Evolutionary conservation across 257 asterid species (phyloP).

Genomic region (Nicotiana noctiflora): DNA sequence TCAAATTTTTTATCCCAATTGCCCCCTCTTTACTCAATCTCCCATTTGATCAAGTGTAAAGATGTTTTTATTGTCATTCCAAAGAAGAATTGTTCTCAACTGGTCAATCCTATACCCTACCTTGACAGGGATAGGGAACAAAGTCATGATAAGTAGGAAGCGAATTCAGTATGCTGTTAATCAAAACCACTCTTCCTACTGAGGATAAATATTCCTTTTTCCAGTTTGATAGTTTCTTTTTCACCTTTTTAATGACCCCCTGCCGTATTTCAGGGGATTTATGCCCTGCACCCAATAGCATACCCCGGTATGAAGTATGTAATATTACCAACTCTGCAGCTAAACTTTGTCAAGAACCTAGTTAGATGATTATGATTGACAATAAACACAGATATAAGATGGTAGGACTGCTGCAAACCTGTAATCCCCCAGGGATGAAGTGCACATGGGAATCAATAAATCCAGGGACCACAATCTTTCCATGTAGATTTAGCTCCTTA

Average conservation of each 20-base stretch:
- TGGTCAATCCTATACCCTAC: background rate
- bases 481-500: slow-evolving; percentile 42
- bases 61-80: background rate
- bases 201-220: background rate
- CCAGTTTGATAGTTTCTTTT: background rate
- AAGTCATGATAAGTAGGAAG: background rate
- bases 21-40: too few relatives aligned
- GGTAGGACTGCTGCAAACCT: slow-evolving; percentile 39
- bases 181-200: background rate
- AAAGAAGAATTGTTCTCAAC: background rate
- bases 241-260: background rate
- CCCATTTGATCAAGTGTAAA: background rate
- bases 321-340: background rate
- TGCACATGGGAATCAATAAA: slow-evolving; percentile 96
- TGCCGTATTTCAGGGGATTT: background rate
- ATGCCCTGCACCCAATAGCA: background rate
- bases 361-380: background rate
- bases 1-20: too few relatives aligned
- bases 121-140: background rate
- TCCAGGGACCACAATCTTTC: slow-evolving; percentile 84
- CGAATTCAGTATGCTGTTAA: background rate
- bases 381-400: slow-evolving; percentile 2
- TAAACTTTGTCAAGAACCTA: background rate
- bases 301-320: background rate
- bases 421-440: slow-evolving; percentile 77